Evolutionary conservation across 2,329 filamentous ascomycete genomes (phyloP), one percentile per base, ranked within the genome.

Genomic region (Trichoderma lentiforme): DNA sequence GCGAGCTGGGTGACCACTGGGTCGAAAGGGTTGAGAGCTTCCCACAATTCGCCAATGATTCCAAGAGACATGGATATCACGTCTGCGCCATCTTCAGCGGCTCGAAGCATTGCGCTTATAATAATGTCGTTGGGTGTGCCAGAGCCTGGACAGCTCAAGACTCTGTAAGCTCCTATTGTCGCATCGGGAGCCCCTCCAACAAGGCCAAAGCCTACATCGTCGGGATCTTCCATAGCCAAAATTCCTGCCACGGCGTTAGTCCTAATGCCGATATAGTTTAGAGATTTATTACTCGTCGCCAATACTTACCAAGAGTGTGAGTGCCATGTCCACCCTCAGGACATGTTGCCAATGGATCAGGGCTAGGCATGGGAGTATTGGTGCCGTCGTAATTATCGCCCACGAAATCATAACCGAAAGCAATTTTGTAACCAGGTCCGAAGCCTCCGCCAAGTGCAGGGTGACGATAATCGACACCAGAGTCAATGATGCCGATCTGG

Each of bases 391-490:
- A 75, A 11, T 70, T 61, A 30, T 78, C 75, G 6, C 77, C 77
- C 36, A 78, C 76, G 24, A 78, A 73, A 28, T 79, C 77, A 24
- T 75, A 72, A 11, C 77, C 77, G 7, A 62, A 26, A 2, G 74
- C 64, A 36, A 79, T 74, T 58, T 76, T 80, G 76, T 84, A 88
- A 3, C 84, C 86, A 6, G 81, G 76, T 4, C 88, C 88, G 75
- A 89, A 90, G 73, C 87, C 87, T 58, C 87, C 87, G 39, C 89
- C 89, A 3, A 91, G 83, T 36, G 87, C 85, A 1, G 87, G 86
- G 75, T 90, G 88, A 1, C 80, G 83, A 76, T 90, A 90, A 76
- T 91, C 89, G 86, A 86, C 9, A 76, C 74, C 74, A n/a, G 39
- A 51, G 65, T 74, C 73, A 14, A 75, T 71, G 12, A 74, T 39